Percentiles rank a stretch among this genome's conserved stretches.
phyloP scores from a whole-genome alignment of 192 early-diverging fungal genomes.

The Borealophlyctis nickersoniae region DNA sequence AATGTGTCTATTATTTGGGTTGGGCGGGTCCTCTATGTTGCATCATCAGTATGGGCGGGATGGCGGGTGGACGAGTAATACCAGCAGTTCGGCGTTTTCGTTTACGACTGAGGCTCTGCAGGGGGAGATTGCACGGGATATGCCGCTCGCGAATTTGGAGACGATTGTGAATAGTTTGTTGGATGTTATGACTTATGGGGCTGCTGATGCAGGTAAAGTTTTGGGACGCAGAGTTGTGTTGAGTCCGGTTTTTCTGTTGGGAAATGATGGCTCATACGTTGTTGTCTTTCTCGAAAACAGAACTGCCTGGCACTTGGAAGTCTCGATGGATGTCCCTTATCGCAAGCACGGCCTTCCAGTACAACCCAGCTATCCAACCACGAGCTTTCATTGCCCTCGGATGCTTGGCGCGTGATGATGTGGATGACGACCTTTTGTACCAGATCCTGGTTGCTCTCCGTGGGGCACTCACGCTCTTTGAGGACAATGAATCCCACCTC shows the following conservation, averaged over 20 bases:
- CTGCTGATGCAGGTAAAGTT: conserved; percentile 58
- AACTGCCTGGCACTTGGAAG: conserved; percentile 78
- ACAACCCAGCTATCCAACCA: conserved; percentile 90
- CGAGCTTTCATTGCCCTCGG: conserved; percentile 90
- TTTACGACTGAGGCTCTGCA: conserved; percentile 16
- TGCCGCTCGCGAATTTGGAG: conserved; percentile 43
- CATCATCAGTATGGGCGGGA: not conserved
- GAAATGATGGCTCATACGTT: not conserved
- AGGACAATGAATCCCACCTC: conserved; percentile 74
- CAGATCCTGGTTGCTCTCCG: conserved; percentile 87
- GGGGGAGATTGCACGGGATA: conserved; percentile 27
- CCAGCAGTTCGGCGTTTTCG: conserved; percentile 9
- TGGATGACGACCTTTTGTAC: conserved; percentile 91
- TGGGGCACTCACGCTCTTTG: conserved; percentile 79
- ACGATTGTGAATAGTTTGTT: conserved; percentile 55
- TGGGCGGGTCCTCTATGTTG: conserved; percentile 27
- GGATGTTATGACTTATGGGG: conserved; percentile 62
- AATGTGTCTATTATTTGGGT: conserved; percentile 74
- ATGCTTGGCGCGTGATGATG: conserved; percentile 80
- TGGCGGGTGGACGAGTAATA: conserved; percentile 16
- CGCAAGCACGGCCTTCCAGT: conserved; percentile 88
- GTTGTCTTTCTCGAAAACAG: conserved; percentile 38
- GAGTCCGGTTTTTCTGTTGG: conserved; percentile 1
- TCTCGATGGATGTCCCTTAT: conserved; percentile 91
- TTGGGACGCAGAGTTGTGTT: not conserved